Evolutionary conservation across 192 early-diverging fungal species (phyloP), one percentile per base, ranked within the genome.

Genomic region (Hyaloraphidium curvatum): DNA sequence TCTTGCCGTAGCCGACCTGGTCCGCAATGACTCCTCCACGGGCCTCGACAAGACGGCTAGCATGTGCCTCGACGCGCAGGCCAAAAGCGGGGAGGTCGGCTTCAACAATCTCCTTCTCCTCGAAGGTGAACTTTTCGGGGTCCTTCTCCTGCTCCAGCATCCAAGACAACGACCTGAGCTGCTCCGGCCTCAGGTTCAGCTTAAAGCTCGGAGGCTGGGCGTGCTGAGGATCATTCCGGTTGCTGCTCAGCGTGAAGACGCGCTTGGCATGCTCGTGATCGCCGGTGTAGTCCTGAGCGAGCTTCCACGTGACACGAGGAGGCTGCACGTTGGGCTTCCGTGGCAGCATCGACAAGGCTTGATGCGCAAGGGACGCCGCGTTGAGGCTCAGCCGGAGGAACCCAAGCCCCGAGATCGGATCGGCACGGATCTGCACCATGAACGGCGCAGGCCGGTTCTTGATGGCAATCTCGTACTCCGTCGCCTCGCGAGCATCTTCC

Each of bases 1-100:
- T 71, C 50, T 71, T 71, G 1, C 69, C 69, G 54, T 71, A 71
- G 17, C 69, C 69, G 33, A 71, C 69, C 39, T 71, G 33, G 50
- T 71, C 69, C 4, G 69, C 69, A 29, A 71, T 48, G 1, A 71
- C 69, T 19, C 69, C 69, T 16, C 69, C 69, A 3, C 65, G 63
- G 31, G 67, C 39, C 5, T 31, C 2, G n/a, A 67, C 65, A 2
- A 28, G 39, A n/a, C 62, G 56, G 16, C 57, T 48, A 19, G 62
- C 69, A 27, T 59, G 53, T 9, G 60, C 69, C 55, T 67, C 69
- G 1, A 55, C 65, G 2, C 62, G 53, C 69, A 59, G 65, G 1
- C 63, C 55, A 29, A 71, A 19, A 14, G 54, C 58, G 3, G 62
- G 65, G 1, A 71, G 51, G 1, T 51, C 29, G 0, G 69, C 62